A percentile compares a stretch with the other conserved stretches of the same genome.
These are phyloP conservation scores for Penicillium sp. DNA, from an alignment of 2,329 filamentous ascomycete species.

Conservation along the genomic window DNA sequence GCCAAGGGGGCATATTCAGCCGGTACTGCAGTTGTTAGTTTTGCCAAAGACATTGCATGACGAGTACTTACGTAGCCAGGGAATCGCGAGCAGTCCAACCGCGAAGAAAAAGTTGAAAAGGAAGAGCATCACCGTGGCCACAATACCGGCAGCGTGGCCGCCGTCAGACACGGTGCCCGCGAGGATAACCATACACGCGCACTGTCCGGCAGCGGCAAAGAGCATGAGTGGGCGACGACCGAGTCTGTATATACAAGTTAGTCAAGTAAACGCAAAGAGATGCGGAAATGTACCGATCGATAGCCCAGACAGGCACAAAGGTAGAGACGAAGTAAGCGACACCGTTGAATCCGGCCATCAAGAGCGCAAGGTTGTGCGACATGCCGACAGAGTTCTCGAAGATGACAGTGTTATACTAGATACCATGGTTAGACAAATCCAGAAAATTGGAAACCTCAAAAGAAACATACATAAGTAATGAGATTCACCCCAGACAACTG, in stretches of 20 bases:
- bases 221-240: constrained; percentile 66
- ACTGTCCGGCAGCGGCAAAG: constrained; percentile 59
- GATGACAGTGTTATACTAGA: constrained; percentile 47
- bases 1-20: constrained; percentile 53
- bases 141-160: constrained; percentile 45
- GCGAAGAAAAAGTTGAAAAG: constrained; percentile 61
- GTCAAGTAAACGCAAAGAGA: background rate
- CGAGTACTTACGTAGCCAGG: constrained; percentile 41
- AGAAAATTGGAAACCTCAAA: background rate
- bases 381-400: constrained; percentile 53
- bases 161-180: constrained; percentile 51
- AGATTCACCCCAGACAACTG: constrained; percentile 38
- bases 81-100: constrained; percentile 52
- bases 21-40: constrained; percentile 35
- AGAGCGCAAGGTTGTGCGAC: constrained; percentile 40
- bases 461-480: constrained; percentile 30
- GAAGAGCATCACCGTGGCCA: constrained; percentile 57
- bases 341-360: constrained; percentile 49
- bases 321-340: constrained; percentile 47
- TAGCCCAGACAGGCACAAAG: constrained; percentile 44
- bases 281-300: constrained; percentile 35
- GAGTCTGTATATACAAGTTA: constrained; percentile 25
- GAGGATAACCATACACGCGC: constrained; percentile 54
- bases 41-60: constrained; percentile 29
- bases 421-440: background rate